Percentiles rank a stretch among this genome's conserved stretches.
Evolutionary conservation across 768 basidiomycete species (phyloP).

Genomic region (Coprinopsis sp.): DNA sequence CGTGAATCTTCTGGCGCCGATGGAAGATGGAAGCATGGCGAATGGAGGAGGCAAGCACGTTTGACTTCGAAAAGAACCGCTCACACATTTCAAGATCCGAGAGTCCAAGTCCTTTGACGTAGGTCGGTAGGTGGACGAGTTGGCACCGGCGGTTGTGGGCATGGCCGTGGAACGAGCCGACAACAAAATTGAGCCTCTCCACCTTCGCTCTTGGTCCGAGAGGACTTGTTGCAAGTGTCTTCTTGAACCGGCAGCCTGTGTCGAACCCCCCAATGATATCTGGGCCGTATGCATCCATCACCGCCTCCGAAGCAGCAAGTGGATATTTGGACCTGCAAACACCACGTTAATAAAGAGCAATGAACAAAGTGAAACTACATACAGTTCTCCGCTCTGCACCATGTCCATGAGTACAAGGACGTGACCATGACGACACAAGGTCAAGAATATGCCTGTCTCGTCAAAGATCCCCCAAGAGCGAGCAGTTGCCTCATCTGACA

Average conservation of each 20-base stretch:
- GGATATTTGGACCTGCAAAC: slow-evolving; percentile 23
- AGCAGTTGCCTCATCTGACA: slow-evolving; percentile 13
- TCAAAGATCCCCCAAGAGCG: slow-evolving; percentile 28
- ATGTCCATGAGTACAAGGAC: slow-evolving; percentile 20
- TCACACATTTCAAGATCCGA: slow-evolving; percentile 24
- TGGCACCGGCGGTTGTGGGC: slow-evolving; percentile 28
- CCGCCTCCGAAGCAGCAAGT: slow-evolving; percentile 17
- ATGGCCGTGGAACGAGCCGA: slow-evolving; percentile 24
- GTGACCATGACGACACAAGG: slow-evolving; percentile 26
- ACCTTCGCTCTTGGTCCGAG: slow-evolving; percentile 13
- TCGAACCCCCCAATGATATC: slow-evolving; percentile 23
- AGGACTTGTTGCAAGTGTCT: slow-evolving; percentile 17
- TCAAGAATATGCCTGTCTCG: slow-evolving; percentile 26
- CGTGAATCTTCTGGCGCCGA: slow-evolving; percentile 3
- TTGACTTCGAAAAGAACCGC: slow-evolving; percentile 20
- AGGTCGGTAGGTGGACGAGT: slow-evolving; percentile 17
- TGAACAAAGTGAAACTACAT: too few species aligned
- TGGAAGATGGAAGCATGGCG: slow-evolving; percentile 11
- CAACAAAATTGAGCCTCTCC: slow-evolving; percentile 8
- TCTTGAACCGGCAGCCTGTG: slow-evolving; percentile 24
- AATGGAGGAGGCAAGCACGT: slow-evolving; percentile 15
- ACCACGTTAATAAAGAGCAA: background rate
- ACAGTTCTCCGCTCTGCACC: slow-evolving; percentile 11
- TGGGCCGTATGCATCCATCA: slow-evolving; percentile 18
- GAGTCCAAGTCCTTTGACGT: slow-evolving; percentile 18